Percentiles rank a stretch among this genome's conserved stretches.
phyloP scores from a whole-genome alignment of 371 early-diverging fungal species.

The Batkoa obscura region DNA sequence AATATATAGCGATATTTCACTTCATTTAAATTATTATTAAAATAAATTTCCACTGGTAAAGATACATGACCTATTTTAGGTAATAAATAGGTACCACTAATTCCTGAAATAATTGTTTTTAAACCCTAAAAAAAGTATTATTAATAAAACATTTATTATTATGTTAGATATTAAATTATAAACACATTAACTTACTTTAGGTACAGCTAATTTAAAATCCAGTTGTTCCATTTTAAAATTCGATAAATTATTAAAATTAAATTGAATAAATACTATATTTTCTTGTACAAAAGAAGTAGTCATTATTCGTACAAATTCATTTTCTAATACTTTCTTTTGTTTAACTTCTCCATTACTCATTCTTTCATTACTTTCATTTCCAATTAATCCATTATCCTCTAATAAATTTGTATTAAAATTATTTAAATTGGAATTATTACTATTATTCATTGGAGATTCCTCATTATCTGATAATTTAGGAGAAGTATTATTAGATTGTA shows the following conservation, averaged over 20 bases:
- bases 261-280: not conserved
- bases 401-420: too few species aligned
- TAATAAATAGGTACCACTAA: not conserved
- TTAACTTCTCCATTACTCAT: too few species aligned
- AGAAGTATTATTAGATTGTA: not conserved
- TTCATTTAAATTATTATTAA: not conserved
- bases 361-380: too few species aligned
- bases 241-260: slow-evolving; percentile 1
- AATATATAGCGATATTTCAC: slow-evolving; percentile 4
- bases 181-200: slow-evolving; percentile 1
- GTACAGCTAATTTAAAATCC: slow-evolving; percentile 7
- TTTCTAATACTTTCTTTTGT: too few species aligned
- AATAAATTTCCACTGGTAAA: slow-evolving; percentile 4
- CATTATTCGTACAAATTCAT: not conserved
- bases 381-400: too few species aligned
- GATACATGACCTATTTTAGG: slow-evolving; percentile 5
- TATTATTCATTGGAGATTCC: too few species aligned
- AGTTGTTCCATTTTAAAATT: slow-evolving; percentile 1
- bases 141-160: not conserved
- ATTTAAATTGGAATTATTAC: too few species aligned
- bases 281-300: not conserved
- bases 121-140: not conserved
- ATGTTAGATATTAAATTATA: too few species aligned
- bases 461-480: not conserved
- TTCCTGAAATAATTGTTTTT: not conserved